These are phyloP conservation scores for Penstemon newberryi DNA, from an alignment of 257 asterid genomes.

Conservation along the genomic window DNA sequence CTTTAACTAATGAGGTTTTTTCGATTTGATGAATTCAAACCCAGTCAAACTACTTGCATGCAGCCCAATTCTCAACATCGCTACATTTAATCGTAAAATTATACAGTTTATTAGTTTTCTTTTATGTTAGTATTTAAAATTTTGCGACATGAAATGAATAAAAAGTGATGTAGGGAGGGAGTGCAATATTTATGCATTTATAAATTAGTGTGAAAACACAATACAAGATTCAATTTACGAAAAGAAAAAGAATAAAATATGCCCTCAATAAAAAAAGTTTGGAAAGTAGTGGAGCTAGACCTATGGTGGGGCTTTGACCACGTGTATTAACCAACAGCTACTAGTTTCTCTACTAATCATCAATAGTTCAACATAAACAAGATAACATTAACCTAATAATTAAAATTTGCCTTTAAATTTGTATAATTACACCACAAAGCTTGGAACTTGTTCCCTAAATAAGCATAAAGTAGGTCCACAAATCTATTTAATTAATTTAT, in stretches of 20 bases:
- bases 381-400: background rate
- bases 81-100: too few relatives aligned
- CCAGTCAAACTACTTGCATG: too few relatives aligned
- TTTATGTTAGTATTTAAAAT: too few relatives aligned
- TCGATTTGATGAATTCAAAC: too few relatives aligned
- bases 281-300: constrained; percentile 7
- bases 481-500: background rate
- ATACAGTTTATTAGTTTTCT: too few relatives aligned
- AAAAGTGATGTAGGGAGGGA: too few relatives aligned
- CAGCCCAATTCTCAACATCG: too few relatives aligned
- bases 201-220: too few relatives aligned
- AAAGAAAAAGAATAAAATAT: background rate
- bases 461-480: background rate
- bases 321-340: constrained; percentile 2
- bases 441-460: constrained; percentile 15
- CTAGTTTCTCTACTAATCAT: background rate
- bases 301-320: constrained; percentile 7
- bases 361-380: background rate
- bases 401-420: background rate
- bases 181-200: too few relatives aligned
- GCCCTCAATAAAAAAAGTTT: background rate
- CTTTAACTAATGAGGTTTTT: too few relatives aligned
- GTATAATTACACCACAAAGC: background rate
- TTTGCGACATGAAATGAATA: too few relatives aligned
- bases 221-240: background rate